These are phyloP conservation scores for Davidsoniella neocaledoniae DNA, from an alignment of 2,329 filamentous ascomycete species.

Conservation along the genomic window DNA sequence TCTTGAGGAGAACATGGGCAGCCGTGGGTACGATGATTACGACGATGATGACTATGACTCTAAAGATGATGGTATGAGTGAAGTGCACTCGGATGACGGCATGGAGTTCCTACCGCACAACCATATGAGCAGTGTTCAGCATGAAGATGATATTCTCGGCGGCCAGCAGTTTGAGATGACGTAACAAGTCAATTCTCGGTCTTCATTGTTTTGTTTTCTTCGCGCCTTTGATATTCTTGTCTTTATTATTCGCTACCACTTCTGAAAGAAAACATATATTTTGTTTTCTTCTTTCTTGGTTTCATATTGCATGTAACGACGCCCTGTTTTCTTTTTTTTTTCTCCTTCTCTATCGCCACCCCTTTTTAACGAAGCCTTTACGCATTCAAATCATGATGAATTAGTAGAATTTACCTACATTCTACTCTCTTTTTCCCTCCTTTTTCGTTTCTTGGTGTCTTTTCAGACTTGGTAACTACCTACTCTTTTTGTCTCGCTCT, in stretches of 20 bases:
- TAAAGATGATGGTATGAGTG: conserved; percentile 25
- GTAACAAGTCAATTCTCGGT: neutral
- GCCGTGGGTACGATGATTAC: conserved; percentile 28
- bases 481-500: neutral
- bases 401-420: neutral
- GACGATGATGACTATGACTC: conserved; percentile 28
- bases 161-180: conserved; percentile 39
- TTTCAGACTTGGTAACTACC: neutral
- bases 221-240: neutral
- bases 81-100: conserved; percentile 30
- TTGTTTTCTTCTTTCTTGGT: neutral
- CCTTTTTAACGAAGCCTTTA: conserved; percentile 4
- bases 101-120: conserved; percentile 40
- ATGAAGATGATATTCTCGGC: conserved; percentile 49
- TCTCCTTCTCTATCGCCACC: neutral
- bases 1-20: conserved; percentile 68
- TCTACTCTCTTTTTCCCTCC: neutral
- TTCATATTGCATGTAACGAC: too few species aligned
- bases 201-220: neutral
- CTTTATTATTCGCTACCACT: neutral
- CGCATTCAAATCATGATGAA: neutral
- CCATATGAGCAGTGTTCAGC: conserved; percentile 48
- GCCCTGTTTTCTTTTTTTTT: neutral
- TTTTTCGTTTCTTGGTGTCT: neutral
- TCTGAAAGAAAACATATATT: neutral